Conservation (phyloP, 495 filamentous ascomycete species). For the Aspergillus nanangensis region DNA sequence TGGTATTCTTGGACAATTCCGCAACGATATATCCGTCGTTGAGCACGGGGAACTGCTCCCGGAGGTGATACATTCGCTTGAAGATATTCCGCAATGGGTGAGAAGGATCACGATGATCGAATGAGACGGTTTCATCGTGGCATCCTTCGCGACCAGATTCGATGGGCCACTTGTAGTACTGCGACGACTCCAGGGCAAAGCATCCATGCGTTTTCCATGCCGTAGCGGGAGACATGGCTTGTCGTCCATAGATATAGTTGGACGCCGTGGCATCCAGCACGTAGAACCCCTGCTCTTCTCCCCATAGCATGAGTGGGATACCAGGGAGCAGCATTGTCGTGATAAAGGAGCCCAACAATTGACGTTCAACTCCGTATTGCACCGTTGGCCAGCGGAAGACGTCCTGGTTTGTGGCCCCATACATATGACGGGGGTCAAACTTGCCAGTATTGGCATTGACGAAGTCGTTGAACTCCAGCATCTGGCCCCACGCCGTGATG, state of each 20-base stretch:
- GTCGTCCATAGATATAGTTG: conserved; percentile 68
- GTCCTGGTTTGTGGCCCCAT: conserved; percentile 68
- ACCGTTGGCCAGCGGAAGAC: conserved; percentile 71
- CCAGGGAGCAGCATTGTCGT: conserved; percentile 61
- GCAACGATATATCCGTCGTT: conserved; percentile 59
- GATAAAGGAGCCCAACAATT: conserved; percentile 58
- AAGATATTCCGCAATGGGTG: conserved; percentile 62
- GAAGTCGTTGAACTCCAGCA: conserved; percentile 59
- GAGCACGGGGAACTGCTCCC: conserved; percentile 52
- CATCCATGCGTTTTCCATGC: conserved; percentile 71
- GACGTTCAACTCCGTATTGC: conserved; percentile 54
- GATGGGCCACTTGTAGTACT: conserved; percentile 58
- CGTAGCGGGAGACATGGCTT: conserved; percentile 58
- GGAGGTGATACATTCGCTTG: conserved; percentile 61
- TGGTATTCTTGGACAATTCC: conserved; percentile 54
- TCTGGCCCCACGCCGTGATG: conserved; percentile 53
- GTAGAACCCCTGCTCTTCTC: conserved; percentile 69
- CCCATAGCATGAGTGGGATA: conserved; percentile 60
- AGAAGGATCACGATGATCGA: conserved; percentile 67
- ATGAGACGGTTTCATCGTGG: conserved; percentile 49
- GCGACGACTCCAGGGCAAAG: conserved; percentile 49
- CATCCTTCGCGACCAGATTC: conserved; percentile 53
- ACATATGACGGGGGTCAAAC: conserved; percentile 69
- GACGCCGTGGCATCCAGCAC: conserved; percentile 59
- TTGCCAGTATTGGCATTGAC: conserved; percentile 59